Percentiles rank a stretch among this genome's conserved stretches.
Conservation (phyloP, 1,284 basidiomycete species). For the Malassezia furfur region DNA sequence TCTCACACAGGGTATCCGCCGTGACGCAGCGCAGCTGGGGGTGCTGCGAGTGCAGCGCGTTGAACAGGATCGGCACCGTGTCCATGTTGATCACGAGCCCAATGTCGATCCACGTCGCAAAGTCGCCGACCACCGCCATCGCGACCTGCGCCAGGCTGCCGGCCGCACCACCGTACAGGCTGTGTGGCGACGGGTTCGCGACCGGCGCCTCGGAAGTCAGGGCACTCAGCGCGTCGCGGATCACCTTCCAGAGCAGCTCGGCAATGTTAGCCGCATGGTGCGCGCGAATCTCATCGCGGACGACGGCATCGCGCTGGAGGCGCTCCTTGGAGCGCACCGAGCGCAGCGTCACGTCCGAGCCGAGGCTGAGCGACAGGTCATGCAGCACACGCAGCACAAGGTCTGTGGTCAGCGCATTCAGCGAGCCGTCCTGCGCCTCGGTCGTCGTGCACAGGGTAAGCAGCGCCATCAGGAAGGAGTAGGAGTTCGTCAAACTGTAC, state of each 20-base stretch:
- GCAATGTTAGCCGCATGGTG: conserved; percentile 71
- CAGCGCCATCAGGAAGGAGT: conserved; percentile 58
- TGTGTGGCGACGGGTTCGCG: conserved; percentile 48
- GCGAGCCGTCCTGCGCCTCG: conserved; percentile 66
- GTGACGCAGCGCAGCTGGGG: conserved; percentile 66
- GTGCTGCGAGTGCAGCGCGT: conserved; percentile 54
- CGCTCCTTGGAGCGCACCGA: conserved; percentile 40
- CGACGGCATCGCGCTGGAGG: conserved; percentile 40
- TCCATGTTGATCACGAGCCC: conserved; percentile 84
- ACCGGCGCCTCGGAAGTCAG: conserved; percentile 48
- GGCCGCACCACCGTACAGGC: conserved; percentile 56
- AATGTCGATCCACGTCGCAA: conserved; percentile 97
- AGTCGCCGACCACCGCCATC: conserved; percentile 79
- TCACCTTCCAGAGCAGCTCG: conserved; percentile 72
- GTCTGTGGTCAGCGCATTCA: conserved; percentile 78
- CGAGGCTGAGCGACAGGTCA: conserved; percentile 43
- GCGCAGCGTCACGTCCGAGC: conserved; percentile 43
- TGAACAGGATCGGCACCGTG: conserved; percentile 76
- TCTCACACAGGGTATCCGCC: conserved; percentile 66
- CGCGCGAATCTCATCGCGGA: conserved; percentile 44
- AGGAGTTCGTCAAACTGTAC: conserved; percentile 73
- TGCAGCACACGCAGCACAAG: conserved; percentile 43
- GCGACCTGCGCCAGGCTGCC: conserved; percentile 79
- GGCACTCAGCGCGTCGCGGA: conserved; percentile 57
- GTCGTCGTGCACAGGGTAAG: conserved; percentile 51